Conservation (phyloP, 345 rosid species). For the Salix koriyanagi region DNA sequence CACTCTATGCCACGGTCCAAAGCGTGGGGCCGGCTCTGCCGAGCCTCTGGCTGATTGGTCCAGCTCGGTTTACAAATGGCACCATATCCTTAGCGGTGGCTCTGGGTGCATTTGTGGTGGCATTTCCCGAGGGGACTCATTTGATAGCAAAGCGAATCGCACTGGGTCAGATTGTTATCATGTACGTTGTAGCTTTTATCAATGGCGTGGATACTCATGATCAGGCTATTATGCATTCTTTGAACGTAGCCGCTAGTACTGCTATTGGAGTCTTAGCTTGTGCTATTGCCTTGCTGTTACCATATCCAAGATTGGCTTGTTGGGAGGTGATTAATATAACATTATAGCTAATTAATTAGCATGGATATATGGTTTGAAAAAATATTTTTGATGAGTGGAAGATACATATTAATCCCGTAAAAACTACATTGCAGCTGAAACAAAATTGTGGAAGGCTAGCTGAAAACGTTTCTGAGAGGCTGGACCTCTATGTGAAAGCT, state of each 20-base stretch:
- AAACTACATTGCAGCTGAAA: slow-evolving; percentile 44
- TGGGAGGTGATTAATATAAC: slow-evolving; percentile 42
- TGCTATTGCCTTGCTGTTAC: slow-evolving; percentile 59
- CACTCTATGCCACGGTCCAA: slow-evolving; percentile 64
- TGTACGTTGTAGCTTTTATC: slow-evolving; percentile 55
- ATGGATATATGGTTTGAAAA: too few relatives aligned
- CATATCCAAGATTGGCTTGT: slow-evolving; percentile 73
- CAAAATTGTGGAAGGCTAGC: slow-evolving; percentile 43
- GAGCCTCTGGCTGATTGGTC: slow-evolving; percentile 61
- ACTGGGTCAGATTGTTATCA: slow-evolving; percentile 69
- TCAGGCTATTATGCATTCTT: slow-evolving; percentile 61
- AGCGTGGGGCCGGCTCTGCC: slow-evolving; percentile 64
- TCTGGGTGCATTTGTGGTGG: slow-evolving; percentile 56
- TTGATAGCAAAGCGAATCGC: slow-evolving; percentile 68
- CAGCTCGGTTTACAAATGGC: slow-evolving; percentile 45
- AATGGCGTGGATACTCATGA: slow-evolving; percentile 41
- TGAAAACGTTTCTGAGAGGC: slow-evolving; percentile 55
- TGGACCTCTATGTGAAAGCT: slow-evolving; percentile 62
- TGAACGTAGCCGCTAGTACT: slow-evolving; percentile 73
- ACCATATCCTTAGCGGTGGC: slow-evolving; percentile 60
- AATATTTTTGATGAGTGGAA: not conserved
- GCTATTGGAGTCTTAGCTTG: slow-evolving; percentile 73
- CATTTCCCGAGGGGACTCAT: slow-evolving; percentile 53
- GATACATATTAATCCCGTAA: not conserved
- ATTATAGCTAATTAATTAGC: too few relatives aligned